Evolutionary conservation across 2,329 filamentous ascomycete genomes (phyloP), one percentile per base, ranked within the genome.

Genomic region (Pestalotiopsis sp.): DNA sequence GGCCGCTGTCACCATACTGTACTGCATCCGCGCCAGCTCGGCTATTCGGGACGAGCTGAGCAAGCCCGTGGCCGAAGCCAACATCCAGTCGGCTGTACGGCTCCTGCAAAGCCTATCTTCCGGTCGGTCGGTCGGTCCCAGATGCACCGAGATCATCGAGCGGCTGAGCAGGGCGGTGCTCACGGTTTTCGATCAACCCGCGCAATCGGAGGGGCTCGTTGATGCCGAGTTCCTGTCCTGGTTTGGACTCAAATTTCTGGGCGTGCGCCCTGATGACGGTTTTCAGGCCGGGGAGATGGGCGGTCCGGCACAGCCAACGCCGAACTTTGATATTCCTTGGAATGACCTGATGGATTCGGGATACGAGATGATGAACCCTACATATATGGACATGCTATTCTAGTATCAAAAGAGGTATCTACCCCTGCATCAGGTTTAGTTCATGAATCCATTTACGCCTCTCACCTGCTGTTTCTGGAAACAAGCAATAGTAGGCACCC

Each of bases 1-100:
- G 72, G 74, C 75, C 4, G 71, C 73, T 2, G 70, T 76, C 22
- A 73, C 75, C 2, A 76, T 75, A 71, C 69, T 76, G 1, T 74
- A 76, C 58, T 70, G 70, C 10, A 67, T 76, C 3, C 70, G 74
- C 22, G 71, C 73, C 6, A 75, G 71, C 56, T 64, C 71, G 1
- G 64, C 66, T 13, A 35, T 71, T 10, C 20, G 69, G 13, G 35
- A 64, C 2, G 66, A 69, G 0, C 68, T 69, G 9, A 69, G 55
- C 10, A 44, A 40, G 20, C 40, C 22, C 17, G 65, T 69, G 0
- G 65, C 67, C 0, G 58, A 67, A 20, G 63, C 67, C 9, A 70
- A 70, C 1, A n/a, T 52, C 17, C 17, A n/a, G 17, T 52, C 44
- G 9, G 44, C 44, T 17, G 44, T 52, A 0, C 44, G 44, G 5